phyloP scores from a whole-genome alignment of 441 rosid genomes.

The Populus hybrid region DNA sequence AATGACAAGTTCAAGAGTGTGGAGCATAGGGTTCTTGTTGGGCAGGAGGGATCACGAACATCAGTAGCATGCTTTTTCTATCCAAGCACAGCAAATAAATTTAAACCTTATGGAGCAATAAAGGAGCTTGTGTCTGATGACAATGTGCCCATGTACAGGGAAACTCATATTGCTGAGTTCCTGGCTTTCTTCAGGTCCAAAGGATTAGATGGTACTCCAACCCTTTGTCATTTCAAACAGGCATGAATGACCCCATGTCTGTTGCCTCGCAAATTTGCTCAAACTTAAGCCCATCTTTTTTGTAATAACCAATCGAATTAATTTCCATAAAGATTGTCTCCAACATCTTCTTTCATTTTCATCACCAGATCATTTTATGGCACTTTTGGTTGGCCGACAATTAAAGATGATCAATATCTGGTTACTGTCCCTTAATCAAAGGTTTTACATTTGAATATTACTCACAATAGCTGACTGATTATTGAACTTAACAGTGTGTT shows the following conservation, averaged over 20 bases:
- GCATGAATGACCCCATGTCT: neutral
- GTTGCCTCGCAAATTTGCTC: neutral
- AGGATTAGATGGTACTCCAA: slow-evolving; percentile 33
- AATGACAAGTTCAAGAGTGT: slow-evolving; percentile 45
- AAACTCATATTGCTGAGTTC: slow-evolving; percentile 28
- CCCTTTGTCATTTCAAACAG: slow-evolving; percentile 31
- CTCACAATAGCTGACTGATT: neutral
- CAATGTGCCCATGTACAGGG: slow-evolving; percentile 32
- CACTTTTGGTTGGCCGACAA: neutral
- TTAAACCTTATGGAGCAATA: slow-evolving; percentile 32
- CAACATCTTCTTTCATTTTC: neutral
- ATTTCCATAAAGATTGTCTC: neutral
- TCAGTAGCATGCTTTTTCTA: slow-evolving; percentile 44
- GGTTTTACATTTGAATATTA: neutral
- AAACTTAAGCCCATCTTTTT: neutral
- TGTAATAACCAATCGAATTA: neutral
- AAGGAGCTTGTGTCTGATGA: slow-evolving; percentile 30
- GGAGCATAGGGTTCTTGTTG: slow-evolving; percentile 43
- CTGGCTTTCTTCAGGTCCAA: slow-evolving; percentile 32
- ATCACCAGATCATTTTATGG: neutral
- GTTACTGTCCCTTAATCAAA: neutral
- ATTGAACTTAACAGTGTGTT: neutral
- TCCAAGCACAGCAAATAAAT: slow-evolving; percentile 28
- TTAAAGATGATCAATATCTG: neutral
- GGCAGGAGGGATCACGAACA: slow-evolving; percentile 20